These are phyloP conservation scores for Mariannaea sp. DNA, from an alignment of 2,329 filamentous ascomycete genomes.

Conservation along the genomic window DNA sequence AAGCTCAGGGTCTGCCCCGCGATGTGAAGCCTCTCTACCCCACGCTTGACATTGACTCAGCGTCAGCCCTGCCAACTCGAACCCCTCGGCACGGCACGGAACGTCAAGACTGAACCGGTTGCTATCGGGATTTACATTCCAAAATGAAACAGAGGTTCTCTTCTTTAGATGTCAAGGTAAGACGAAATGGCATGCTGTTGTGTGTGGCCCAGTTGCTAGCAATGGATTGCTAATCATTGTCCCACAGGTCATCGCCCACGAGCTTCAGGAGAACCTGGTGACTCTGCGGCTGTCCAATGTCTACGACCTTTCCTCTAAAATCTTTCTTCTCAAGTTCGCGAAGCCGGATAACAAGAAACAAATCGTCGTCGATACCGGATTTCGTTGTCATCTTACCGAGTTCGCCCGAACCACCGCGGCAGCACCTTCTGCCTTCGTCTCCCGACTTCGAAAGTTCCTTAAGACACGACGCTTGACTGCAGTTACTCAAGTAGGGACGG, in stretches of 20 bases:
- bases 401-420: slow-evolving; percentile 87
- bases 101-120: slow-evolving; percentile 3
- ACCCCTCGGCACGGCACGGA: slow-evolving; percentile 15
- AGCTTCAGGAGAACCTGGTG: slow-evolving; percentile 78
- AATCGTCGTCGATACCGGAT: slow-evolving; percentile 90
- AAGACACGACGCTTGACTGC: slow-evolving; percentile 84
- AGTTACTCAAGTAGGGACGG: slow-evolving; percentile 86
- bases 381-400: slow-evolving; percentile 91
- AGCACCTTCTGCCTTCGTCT: slow-evolving; percentile 83
- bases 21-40: slow-evolving; percentile 22
- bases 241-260: slow-evolving; percentile 84
- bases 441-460: slow-evolving; percentile 82
- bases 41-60: slow-evolving; percentile 21
- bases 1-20: slow-evolving; percentile 24
- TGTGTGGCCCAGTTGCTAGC: not conserved
- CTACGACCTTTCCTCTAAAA: slow-evolving; percentile 94
- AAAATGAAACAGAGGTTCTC: slow-evolving; percentile 81
- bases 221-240: slow-evolving; percentile 20
- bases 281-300: slow-evolving; percentile 87
- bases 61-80: slow-evolving; percentile 2
- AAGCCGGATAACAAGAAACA: slow-evolving; percentile 90
- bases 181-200: too few relatives aligned
- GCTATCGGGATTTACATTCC: slow-evolving; percentile 16
- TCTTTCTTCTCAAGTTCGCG: slow-evolving; percentile 93
- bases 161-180: slow-evolving; percentile 75